Percentiles rank a stretch among this genome's conserved stretches.
phyloP scores from a whole-genome alignment of 306 rosid genomes.

The Hylodesmum podocarpum region DNA sequence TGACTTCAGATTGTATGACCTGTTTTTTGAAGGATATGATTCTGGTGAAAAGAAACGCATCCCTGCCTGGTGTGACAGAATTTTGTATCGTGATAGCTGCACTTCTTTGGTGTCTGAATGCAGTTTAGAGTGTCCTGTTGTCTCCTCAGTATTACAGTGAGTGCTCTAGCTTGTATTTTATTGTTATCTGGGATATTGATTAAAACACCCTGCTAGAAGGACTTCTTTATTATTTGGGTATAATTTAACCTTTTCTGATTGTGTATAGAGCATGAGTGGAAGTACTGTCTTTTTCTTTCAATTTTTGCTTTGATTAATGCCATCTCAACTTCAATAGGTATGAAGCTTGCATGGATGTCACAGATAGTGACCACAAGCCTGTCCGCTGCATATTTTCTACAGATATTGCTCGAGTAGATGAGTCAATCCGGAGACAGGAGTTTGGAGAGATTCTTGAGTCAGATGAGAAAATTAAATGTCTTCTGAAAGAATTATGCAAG shows the following conservation, averaged over 20 bases:
- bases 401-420: constrained; percentile 89
- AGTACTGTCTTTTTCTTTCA: constrained; percentile 14
- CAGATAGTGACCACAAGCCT: constrained; percentile 98
- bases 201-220: constrained; percentile 8
- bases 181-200: constrained; percentile 19
- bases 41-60: constrained; percentile 98
- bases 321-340: constrained; percentile 58
- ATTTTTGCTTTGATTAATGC: constrained; percentile 11
- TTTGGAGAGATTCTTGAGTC: constrained; percentile 75
- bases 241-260: background rate
- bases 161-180: constrained; percentile 35
- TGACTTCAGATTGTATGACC: constrained; percentile 29
- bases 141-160: constrained; percentile 69
- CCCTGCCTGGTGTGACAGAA: constrained; percentile 99
- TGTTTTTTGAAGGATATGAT: constrained; percentile 72
- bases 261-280: background rate
- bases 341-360: constrained; percentile 96
- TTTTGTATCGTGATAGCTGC: constrained; percentile 87
- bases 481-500: constrained; percentile 59
- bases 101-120: constrained; percentile 60
- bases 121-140: constrained; percentile 80
- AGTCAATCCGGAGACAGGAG: constrained; percentile 86
- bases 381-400: constrained; percentile 85
- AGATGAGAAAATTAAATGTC: constrained; percentile 61
- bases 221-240: background rate